Conservation (phyloP, 129 eudicot species). For the Flaveria sonorensis region DNA sequence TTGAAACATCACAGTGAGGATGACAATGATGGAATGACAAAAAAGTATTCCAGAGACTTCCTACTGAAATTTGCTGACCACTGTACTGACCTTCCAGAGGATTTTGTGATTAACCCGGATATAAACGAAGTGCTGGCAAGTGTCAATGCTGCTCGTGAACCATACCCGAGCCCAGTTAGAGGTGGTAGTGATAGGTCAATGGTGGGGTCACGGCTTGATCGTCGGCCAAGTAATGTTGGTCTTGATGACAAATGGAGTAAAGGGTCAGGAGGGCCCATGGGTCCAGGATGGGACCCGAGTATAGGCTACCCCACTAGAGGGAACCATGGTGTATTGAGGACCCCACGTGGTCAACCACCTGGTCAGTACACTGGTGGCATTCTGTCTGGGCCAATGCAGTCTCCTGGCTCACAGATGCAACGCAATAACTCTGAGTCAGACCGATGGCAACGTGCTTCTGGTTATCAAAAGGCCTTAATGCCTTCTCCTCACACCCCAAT, state of each 20-base stretch:
- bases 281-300: slow-evolving; percentile 55
- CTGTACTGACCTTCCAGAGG: slow-evolving; percentile 66
- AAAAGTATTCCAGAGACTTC: slow-evolving; percentile 90
- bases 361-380: slow-evolving; percentile 61
- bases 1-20: slow-evolving; percentile 47
- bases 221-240: slow-evolving; percentile 53
- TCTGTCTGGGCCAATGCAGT: slow-evolving; percentile 68
- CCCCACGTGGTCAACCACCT: slow-evolving; percentile 62
- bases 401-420: slow-evolving; percentile 56
- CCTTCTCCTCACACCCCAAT: slow-evolving; percentile 77
- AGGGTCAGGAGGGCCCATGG: slow-evolving; percentile 52
- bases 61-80: slow-evolving; percentile 77
- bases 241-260: slow-evolving; percentile 72
- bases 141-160: slow-evolving; percentile 45
- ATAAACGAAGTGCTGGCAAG: slow-evolving; percentile 39
- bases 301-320: slow-evolving; percentile 49
- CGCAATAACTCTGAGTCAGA: slow-evolving; percentile 71
- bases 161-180: slow-evolving; percentile 67
- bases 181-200: slow-evolving; percentile 47
- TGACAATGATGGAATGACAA: slow-evolving; percentile 49
- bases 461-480: slow-evolving; percentile 71
- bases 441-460: slow-evolving; percentile 73
- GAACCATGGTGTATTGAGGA: slow-evolving; percentile 68
- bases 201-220: slow-evolving; percentile 53
- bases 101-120: slow-evolving; percentile 51